These are phyloP conservation scores for Candida caryicola DNA, from an alignment of 805 yeast species.

Conservation along the genomic window DNA sequence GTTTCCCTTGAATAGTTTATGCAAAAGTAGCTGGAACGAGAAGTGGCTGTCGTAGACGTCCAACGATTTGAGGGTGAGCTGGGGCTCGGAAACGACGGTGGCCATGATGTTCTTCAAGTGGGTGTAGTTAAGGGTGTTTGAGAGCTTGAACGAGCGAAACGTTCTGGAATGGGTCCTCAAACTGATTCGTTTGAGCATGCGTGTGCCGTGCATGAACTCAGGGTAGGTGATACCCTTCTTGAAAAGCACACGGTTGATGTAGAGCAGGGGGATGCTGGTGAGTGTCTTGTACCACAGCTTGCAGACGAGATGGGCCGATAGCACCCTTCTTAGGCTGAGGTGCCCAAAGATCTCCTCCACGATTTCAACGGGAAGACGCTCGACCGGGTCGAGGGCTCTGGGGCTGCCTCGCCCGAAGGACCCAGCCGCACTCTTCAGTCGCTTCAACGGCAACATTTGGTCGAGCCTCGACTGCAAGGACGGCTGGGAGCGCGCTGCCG, in stretches of 20 bases:
- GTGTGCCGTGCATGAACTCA: conserved; percentile 30
- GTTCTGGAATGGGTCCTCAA: conserved; percentile 13
- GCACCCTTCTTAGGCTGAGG: conserved; percentile 19
- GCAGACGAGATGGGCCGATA: conserved; percentile 32
- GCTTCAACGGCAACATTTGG: conserved; percentile 17
- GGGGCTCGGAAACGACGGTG: conserved; percentile 21
- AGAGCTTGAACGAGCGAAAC: conserved; percentile 19
- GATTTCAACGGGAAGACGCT: conserved; percentile 28
- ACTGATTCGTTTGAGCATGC: conserved; percentile 25
- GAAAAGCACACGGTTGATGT: conserved; percentile 18
- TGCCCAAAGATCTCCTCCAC: conserved; percentile 24
- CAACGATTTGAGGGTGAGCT: conserved; percentile 19
- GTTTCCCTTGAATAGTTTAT: conserved; percentile 20
- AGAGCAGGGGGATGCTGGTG: conserved; percentile 25
- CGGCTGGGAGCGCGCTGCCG: background rate
- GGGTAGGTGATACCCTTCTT: conserved; percentile 22
- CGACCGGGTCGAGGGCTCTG: conserved; percentile 25
- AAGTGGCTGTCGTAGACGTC: conserved; percentile 28
- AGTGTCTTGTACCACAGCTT: conserved; percentile 32
- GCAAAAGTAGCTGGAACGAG: conserved; percentile 23
- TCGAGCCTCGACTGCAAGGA: background rate
- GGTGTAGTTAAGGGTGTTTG: conserved; percentile 18
- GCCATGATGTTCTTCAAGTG: conserved; percentile 30
- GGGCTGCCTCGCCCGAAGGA: background rate
- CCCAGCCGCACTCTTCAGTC: conserved; percentile 2